Percentiles rank a stretch among this genome's conserved stretches.
Evolutionary conservation across 441 rosid species (phyloP).

Genomic region (Sinapis alba): DNA sequence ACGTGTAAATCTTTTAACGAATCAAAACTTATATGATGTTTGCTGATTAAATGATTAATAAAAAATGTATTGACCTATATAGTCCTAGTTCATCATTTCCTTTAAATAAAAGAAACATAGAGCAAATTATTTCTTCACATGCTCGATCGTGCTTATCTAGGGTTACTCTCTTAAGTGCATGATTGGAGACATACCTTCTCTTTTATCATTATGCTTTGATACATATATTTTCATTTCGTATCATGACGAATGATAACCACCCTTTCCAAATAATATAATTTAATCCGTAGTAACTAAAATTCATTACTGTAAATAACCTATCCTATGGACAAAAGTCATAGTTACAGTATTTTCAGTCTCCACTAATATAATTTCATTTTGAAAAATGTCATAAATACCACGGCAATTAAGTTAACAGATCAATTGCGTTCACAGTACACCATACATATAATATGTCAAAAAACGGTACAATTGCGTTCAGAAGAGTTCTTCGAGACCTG

Average conservation of each 20-base stretch:
- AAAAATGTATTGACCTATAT: slow-evolving; percentile 1
- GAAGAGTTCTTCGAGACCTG: background rate
- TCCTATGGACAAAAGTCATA: background rate
- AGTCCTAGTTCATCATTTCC: slow-evolving; percentile 30
- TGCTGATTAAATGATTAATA: slow-evolving; percentile 10
- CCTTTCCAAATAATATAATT: slow-evolving; percentile 10
- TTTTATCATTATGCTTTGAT: slow-evolving; percentile 24
- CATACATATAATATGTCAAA: too few relatives aligned
- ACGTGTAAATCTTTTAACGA: slow-evolving; percentile 20
- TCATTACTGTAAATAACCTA: too few relatives aligned
- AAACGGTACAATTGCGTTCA: background rate
- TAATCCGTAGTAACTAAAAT: background rate
- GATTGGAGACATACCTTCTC: slow-evolving; percentile 17
- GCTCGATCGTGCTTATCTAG: slow-evolving; percentile 31
- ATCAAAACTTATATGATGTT: slow-evolving; percentile 19
- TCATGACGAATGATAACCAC: slow-evolving; percentile 17
- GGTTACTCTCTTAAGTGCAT: slow-evolving; percentile 24
- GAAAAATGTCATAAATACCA: background rate
- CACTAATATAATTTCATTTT: too few relatives aligned
- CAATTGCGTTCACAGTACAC: too few relatives aligned
- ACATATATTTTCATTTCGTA: background rate
- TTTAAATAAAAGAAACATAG: slow-evolving; percentile 28
- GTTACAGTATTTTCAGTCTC: background rate
- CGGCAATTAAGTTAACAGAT: background rate
- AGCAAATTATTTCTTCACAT: slow-evolving; percentile 35